Evolutionary conservation across 164 flowering plant species (phyloP), one percentile per base, ranked within the genome.

Genomic region (Paratinospora sagittata): DNA sequence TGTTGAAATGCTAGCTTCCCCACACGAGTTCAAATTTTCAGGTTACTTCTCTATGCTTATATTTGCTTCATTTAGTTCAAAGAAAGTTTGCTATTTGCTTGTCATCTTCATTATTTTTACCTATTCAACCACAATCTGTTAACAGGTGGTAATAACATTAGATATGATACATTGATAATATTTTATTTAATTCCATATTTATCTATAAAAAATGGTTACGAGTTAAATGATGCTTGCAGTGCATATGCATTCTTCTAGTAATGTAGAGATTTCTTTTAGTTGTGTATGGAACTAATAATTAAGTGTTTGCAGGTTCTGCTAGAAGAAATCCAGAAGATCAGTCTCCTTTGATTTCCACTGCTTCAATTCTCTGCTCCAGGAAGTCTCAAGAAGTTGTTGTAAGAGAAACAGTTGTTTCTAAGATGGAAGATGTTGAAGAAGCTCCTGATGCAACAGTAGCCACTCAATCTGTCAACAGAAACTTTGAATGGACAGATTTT

Each of bases 391-490:
- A n/a, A n/a, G n/a, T 16, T 27, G 30, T 4, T 27, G 55, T 4
- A 34, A 69, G 27, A 57, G 63, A 8, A 55, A 26, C 21, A 23
- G 11, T 27, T 3, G 30, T 0, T 33, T 1, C 26, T 36, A 45
- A 41, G 19, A 16, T 21, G 47, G 65, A 57, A 57, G 49, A 69
- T 1, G 21, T 37, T 23, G 65, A 69, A 49, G 65, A 58, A 13
- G 45, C 45, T 55, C 58, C 63, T 21, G 47, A 13, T 58, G 64
- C 45, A 36, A 37, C 8, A 16, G 49, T 3, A 34, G 5, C 65
- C 27, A 24, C 11, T 52, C 72, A 69, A 36, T 33, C 65, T 41
- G 57, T 67, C 26, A 39, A 37, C 21, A 21, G 68, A 63, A 63
- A 63, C 34, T 17, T 63, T 63, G n/a, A 3, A 9, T 61, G 12